Conservation (phyloP, 2,329 filamentous ascomycete genomes). For the Pestalotiopsis sp. region DNA sequence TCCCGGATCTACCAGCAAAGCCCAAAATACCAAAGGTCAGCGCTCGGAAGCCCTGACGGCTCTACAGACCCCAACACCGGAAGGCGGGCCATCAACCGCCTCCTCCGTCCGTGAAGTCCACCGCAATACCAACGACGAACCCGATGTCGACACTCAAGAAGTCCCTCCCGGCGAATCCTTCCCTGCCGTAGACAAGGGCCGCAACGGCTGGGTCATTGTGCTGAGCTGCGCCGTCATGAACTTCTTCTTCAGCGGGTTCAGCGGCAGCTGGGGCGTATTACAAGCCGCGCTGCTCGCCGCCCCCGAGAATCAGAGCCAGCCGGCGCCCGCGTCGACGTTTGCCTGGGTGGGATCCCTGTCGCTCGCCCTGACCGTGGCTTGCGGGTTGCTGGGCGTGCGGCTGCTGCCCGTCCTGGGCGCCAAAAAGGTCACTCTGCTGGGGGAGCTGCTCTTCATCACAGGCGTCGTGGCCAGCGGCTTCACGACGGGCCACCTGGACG, state of each 20-base stretch:
- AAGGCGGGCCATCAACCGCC: background rate
- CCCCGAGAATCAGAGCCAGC: background rate
- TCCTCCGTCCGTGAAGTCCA: background rate
- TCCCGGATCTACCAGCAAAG: background rate
- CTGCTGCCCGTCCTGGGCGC: background rate
- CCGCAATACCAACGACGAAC: background rate
- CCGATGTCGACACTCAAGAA: background rate
- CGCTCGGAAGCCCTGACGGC: background rate
- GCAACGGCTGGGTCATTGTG: slow-evolving; percentile 5
- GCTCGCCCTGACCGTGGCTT: slow-evolving; percentile 22
- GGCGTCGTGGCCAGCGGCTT: background rate
- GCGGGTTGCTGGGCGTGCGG: slow-evolving; percentile 5
- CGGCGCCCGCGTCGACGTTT: slow-evolving; percentile 1
- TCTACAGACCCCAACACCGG: background rate
- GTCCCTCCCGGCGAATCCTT: background rate
- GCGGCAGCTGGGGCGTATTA: slow-evolving; percentile 26
- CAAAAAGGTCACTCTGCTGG: background rate
- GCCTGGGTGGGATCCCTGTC: slow-evolving; percentile 18
- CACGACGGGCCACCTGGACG: background rate
- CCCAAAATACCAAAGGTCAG: background rate
- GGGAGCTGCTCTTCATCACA: background rate
- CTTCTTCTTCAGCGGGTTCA: slow-evolving; percentile 34
- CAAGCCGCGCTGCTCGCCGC: slow-evolving; percentile 21
- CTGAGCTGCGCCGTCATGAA: background rate
- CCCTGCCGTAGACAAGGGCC: background rate